A percentile compares a stretch with the other conserved stretches of the same genome.
These are phyloP conservation scores for Kwoniella shandongensis DNA, from an alignment of 768 basidiomycete species.

Conservation along the genomic window DNA sequence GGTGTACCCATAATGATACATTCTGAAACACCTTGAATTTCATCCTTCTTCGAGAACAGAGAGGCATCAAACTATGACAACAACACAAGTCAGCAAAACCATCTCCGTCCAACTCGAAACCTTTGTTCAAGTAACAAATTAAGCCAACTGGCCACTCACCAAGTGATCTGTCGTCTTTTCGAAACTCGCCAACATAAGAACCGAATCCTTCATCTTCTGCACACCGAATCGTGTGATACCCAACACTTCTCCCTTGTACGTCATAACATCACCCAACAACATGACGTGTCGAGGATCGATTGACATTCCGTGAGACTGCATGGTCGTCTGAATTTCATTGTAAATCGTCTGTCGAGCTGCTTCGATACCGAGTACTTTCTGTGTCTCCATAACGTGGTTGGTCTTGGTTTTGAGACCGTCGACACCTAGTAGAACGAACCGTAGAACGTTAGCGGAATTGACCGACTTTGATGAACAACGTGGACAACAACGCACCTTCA, in stretches of 20 bases:
- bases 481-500: slow-evolving; percentile 64
- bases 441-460: too few species aligned
- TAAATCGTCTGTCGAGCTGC: slow-evolving; percentile 91
- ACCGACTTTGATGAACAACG: neutral
- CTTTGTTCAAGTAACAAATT: neutral
- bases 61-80: slow-evolving; percentile 76
- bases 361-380: slow-evolving; percentile 94
- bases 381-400: slow-evolving; percentile 95
- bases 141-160: slow-evolving; percentile 30
- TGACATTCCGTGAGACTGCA: slow-evolving; percentile 95
- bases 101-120: neutral
- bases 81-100: too few species aligned
- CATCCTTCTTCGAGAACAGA: slow-evolving; percentile 91
- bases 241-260: slow-evolving; percentile 97
- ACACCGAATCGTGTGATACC: slow-evolving; percentile 99
- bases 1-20: slow-evolving; percentile 99
- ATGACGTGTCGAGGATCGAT: slow-evolving; percentile 99
- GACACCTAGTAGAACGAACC: slow-evolving; percentile 64
- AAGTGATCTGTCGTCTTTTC: slow-evolving; percentile 99
- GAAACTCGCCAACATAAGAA: slow-evolving; percentile 97
- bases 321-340: slow-evolving; percentile 95
- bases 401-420: slow-evolving; percentile 88
- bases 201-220: slow-evolving; percentile 95
- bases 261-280: slow-evolving; percentile 98
- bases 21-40: slow-evolving; percentile 94